Evolutionary conservation across 2,329 filamentous ascomycete species (phyloP).

Genomic region (Xylariaceae sp.): DNA sequence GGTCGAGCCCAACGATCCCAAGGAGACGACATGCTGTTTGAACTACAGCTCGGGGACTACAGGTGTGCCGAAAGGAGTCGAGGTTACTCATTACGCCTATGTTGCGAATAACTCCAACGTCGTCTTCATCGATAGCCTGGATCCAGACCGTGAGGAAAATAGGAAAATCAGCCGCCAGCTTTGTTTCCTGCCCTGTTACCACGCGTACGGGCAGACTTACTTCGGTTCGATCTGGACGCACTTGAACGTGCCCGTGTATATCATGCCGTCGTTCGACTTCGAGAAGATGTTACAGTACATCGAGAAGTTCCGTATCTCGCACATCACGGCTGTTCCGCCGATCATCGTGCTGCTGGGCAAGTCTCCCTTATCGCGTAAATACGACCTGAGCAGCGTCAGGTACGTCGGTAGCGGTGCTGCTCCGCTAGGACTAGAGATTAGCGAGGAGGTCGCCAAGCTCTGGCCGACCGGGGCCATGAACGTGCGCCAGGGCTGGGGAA

Average conservation of each 20-base stretch:
- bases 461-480: slow-evolving; percentile 40
- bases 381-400: slow-evolving; percentile 64
- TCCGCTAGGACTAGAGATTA: slow-evolving; percentile 57
- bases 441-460: slow-evolving; percentile 54
- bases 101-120: slow-evolving; percentile 66
- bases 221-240: slow-evolving; percentile 59
- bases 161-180: slow-evolving; percentile 42
- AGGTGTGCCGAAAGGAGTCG: slow-evolving; percentile 78
- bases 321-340: slow-evolving; percentile 66
- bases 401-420: slow-evolving; percentile 63
- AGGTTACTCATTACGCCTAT: slow-evolving; percentile 74
- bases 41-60: slow-evolving; percentile 81
- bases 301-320: slow-evolving; percentile 64
- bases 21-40: slow-evolving; percentile 58
- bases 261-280: slow-evolving; percentile 78
- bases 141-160: slow-evolving; percentile 46
- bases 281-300: slow-evolving; percentile 65
- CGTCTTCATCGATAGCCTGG: slow-evolving; percentile 41
- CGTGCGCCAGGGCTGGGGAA: slow-evolving; percentile 73
- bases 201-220: slow-evolving; percentile 68
- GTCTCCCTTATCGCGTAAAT: slow-evolving; percentile 59
- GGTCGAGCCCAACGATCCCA: slow-evolving; percentile 51
- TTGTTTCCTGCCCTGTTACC: slow-evolving; percentile 74
- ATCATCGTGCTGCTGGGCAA: slow-evolving; percentile 72
- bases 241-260: slow-evolving; percentile 62